Percentiles rank a stretch among this genome's conserved stretches.
Evolutionary conservation across 192 early-diverging fungal species (phyloP).

Genomic region (Rhizophagus clarus): DNA sequence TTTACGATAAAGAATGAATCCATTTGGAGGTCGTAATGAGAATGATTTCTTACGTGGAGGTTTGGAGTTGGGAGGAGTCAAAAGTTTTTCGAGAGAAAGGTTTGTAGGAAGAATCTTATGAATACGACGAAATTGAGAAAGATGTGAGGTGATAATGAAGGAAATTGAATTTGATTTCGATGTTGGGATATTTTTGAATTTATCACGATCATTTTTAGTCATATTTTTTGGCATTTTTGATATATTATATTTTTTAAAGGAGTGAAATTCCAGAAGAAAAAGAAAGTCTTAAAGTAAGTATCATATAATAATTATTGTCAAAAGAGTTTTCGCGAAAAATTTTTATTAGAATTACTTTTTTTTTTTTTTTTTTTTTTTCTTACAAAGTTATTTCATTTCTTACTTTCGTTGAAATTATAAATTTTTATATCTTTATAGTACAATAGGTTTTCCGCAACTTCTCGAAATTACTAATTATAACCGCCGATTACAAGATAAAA

Average conservation of each 20-base stretch:
- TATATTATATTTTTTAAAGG: not conserved
- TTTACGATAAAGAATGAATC: conserved; percentile 14
- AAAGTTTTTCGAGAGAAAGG: conserved; percentile 4
- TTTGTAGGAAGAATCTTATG: not conserved
- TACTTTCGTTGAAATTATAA: too few species aligned
- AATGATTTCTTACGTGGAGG: not conserved
- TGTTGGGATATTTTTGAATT: not conserved
- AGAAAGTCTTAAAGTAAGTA: too few species aligned
- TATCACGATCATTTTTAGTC: not conserved
- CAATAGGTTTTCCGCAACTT: too few species aligned
- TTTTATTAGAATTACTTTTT: too few species aligned
- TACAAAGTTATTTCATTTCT: too few species aligned
- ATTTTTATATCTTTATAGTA: too few species aligned
- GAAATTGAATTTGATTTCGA: not conserved
- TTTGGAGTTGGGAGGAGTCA: not conserved
- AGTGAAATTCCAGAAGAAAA: not conserved
- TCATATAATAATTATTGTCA: too few species aligned
- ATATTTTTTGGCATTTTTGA: not conserved
- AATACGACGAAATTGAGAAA: not conserved
- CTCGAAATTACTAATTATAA: too few species aligned
- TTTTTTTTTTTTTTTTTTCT: too few species aligned
- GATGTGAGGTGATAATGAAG: not conserved
- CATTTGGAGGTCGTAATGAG: conserved; percentile 2
- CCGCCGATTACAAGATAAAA: too few species aligned
- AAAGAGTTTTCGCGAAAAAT: too few species aligned